These are phyloP conservation scores for Barbarea vulgaris DNA, from an alignment of 345 rosid species.

Conservation along the genomic window DNA sequence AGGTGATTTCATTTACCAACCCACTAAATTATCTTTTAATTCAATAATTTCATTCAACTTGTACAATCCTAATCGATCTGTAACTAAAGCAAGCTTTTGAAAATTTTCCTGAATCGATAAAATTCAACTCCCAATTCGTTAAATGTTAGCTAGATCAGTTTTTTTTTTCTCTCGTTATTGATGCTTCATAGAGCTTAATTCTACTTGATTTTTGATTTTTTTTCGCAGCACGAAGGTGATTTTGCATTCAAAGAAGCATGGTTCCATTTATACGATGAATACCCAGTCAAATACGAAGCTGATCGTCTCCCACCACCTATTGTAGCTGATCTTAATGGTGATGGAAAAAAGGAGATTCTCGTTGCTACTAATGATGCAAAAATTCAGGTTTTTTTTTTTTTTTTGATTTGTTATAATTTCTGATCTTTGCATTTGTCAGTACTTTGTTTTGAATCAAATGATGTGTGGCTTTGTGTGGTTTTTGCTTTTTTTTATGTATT, in stretches of 20 bases:
- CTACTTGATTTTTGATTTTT: neutral
- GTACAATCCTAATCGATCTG: slow-evolving; percentile 30
- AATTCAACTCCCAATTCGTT: neutral
- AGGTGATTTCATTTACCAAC: slow-evolving; percentile 47
- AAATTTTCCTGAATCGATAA: neutral
- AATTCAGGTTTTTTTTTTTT: slow-evolving; percentile 64
- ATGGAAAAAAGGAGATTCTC: slow-evolving; percentile 86
- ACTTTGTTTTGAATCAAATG: neutral
- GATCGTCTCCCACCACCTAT: slow-evolving; percentile 94
- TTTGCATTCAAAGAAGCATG: slow-evolving; percentile 96
- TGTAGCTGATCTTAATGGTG: slow-evolving; percentile 93
- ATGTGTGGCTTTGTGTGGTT: neutral
- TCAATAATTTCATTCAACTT: slow-evolving; percentile 11
- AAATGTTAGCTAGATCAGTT: neutral
- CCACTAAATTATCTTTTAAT: neutral
- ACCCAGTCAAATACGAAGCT: slow-evolving; percentile 81
- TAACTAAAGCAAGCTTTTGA: slow-evolving; percentile 10
- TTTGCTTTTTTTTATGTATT: slow-evolving; percentile 2
- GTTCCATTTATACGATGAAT: slow-evolving; percentile 81
- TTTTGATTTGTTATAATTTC: neutral
- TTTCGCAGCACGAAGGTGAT: slow-evolving; percentile 96
- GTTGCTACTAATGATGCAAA: slow-evolving; percentile 93
- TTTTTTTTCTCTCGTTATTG: neutral
- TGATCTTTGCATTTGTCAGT: neutral
- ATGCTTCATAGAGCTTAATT: neutral